Percentiles rank a stretch among this genome's conserved stretches.
Evolutionary conservation across 2,329 filamentous ascomycete genomes (phyloP).

Genomic region (Ophiostoma sp.): DNA sequence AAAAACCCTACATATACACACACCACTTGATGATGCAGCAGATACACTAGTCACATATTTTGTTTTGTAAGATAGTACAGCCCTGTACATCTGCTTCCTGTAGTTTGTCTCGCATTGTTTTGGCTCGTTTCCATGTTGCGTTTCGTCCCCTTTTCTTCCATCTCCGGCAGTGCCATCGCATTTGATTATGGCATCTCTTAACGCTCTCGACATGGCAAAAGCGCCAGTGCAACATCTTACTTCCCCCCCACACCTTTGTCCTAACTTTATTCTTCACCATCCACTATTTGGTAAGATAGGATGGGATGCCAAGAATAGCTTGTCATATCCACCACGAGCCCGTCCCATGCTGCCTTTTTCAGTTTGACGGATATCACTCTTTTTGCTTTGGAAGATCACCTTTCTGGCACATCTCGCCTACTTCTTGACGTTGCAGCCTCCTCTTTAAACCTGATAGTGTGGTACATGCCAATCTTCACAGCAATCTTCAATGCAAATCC

Average conservation of each 20-base stretch:
- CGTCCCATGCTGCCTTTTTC: background rate
- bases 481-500: background rate
- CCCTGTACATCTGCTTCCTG: too few species aligned
- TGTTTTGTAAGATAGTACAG: too few species aligned
- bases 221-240: background rate
- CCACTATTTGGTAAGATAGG: background rate
- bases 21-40: background rate
- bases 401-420: conserved; percentile 1
- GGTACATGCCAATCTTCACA: background rate
- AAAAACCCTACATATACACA: background rate
- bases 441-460: background rate
- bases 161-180: background rate
- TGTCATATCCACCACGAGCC: background rate
- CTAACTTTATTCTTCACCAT: background rate
- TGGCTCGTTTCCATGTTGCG: background rate
- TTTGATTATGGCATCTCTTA: background rate
- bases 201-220: background rate
- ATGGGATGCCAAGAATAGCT: conserved; percentile 9
- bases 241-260: background rate
- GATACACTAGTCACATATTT: background rate
- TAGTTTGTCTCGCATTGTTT: background rate
- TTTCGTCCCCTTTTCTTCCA: background rate
- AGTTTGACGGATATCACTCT: background rate
- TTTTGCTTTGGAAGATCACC: background rate
- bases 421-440: background rate